phyloP scores from a whole-genome alignment of 306 rosid species.

The Quercus suber region DNA sequence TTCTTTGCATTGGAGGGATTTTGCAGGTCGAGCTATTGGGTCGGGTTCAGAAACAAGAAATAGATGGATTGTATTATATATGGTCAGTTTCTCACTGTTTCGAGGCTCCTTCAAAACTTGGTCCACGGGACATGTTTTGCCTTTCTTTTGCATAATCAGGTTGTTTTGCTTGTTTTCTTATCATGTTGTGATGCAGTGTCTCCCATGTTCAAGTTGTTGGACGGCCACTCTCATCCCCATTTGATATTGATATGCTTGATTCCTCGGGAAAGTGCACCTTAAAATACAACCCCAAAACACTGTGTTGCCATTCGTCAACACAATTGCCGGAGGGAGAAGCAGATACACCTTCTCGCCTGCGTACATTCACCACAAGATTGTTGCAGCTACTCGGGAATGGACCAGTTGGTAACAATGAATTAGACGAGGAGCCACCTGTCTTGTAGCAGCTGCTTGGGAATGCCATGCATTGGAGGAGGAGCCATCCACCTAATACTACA shows the following conservation, averaged over 20 bases:
- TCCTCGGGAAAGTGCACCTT: constrained; percentile 35
- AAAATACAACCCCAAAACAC: constrained; percentile 23
- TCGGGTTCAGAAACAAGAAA: constrained; percentile 47
- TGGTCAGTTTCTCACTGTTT: constrained; percentile 42
- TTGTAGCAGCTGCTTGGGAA: no score
- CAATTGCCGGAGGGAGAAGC: constrained; percentile 5
- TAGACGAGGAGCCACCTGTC: background rate
- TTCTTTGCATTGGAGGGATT: constrained; percentile 56
- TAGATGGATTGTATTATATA: constrained; percentile 48
- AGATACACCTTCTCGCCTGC: constrained; percentile 24
- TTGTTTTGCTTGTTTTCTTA: background rate
- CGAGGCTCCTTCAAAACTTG: background rate
- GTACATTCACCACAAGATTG: constrained; percentile 19
- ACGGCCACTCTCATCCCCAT: constrained; percentile 25
- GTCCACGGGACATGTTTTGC: background rate
- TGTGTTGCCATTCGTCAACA: background rate
- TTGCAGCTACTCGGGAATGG: constrained; percentile 16
- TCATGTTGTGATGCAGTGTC: constrained; percentile 40
- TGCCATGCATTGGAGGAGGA: no score
- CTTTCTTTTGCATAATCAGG: background rate
- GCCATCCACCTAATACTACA: no score
- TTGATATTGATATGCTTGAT: constrained; percentile 28
- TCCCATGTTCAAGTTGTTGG: constrained; percentile 52
- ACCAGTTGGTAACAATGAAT: background rate
- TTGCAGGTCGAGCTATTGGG: constrained; percentile 64